A percentile compares a stretch with the other conserved stretches of the same genome.
phyloP scores from a whole-genome alignment of 2,329 filamentous ascomycete genomes.

The Botrytis fabae region DNA sequence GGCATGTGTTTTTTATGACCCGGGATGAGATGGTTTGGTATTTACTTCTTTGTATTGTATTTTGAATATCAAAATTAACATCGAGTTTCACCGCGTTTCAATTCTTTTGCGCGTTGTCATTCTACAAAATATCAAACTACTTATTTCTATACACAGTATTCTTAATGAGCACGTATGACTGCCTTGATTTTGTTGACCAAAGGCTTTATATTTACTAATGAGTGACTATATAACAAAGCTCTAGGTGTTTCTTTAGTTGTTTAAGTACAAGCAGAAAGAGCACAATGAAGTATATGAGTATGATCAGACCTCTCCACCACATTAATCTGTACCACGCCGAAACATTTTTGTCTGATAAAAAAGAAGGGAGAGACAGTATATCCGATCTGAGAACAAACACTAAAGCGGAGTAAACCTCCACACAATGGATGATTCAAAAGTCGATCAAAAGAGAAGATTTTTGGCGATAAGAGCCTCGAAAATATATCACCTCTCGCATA shows the following conservation, averaged over 20 bases:
- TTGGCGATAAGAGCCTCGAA: constrained; percentile 30
- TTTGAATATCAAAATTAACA: neutral
- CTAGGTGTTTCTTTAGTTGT: constrained; percentile 26
- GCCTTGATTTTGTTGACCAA: constrained; percentile 9
- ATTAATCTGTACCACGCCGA: constrained; percentile 31
- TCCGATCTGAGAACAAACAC: constrained; percentile 31
- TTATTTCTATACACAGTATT: neutral
- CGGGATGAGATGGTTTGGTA: neutral
- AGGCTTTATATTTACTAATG: constrained; percentile 39
- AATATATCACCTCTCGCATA: constrained; percentile 31
- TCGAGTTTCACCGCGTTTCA: neutral
- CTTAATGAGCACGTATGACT: neutral
- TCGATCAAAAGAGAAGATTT: constrained; percentile 33
- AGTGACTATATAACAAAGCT: constrained; percentile 42
- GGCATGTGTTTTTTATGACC: neutral
- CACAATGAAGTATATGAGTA: constrained; percentile 37
- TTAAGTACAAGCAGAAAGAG: constrained; percentile 34
- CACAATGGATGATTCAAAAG: constrained; percentile 33
- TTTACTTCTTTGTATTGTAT: neutral
- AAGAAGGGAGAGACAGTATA: constrained; percentile 23
- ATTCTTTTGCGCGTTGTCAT: neutral
- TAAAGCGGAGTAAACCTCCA: constrained; percentile 35
- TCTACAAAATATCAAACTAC: neutral
- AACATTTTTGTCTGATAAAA: constrained; percentile 29
- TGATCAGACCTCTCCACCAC: constrained; percentile 32